phyloP scores from a whole-genome alignment of 139 green algal genomes.

The Tetraselmis striata region DNA sequence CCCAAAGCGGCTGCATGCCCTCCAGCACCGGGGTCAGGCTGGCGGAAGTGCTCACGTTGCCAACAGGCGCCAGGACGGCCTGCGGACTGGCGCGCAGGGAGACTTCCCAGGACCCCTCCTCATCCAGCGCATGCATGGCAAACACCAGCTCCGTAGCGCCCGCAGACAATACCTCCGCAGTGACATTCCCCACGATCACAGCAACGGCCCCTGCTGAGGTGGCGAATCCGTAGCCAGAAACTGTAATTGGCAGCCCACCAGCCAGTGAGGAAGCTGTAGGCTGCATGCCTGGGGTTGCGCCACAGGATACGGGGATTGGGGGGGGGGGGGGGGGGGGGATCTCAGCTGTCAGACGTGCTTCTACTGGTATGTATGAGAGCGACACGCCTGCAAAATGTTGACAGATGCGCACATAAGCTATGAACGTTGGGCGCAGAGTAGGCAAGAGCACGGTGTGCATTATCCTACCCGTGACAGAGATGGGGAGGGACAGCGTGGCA shows the following conservation, averaged over 20 bases:
- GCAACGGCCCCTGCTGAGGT: not conserved
- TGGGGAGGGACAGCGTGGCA: not conserved
- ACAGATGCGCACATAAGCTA: not conserved
- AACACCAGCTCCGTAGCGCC: not conserved
- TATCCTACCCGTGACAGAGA: not conserved
- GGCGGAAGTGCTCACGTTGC: not conserved
- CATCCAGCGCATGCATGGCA: not conserved
- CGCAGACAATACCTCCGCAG: not conserved
- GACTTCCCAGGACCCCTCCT: not conserved
- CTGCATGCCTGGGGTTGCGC: not conserved
- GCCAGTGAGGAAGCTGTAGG: not conserved
- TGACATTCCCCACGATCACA: not conserved
- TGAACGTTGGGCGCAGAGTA: too few species aligned
- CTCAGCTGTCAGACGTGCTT: not conserved
- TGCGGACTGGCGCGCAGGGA: not conserved
- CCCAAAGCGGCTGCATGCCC: not conserved
- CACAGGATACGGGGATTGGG: too few species aligned
- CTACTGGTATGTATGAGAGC: not conserved
- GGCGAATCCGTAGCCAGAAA: not conserved
- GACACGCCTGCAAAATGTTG: not conserved
- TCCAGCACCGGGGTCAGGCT: not conserved
- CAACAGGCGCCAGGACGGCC: not conserved
- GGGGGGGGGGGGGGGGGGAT: not conserved
- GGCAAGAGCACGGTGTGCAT: too few species aligned
- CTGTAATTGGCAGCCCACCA: not conserved